Evolutionary conservation across 495 filamentous ascomycete species (phyloP), one percentile per base, ranked within the genome.

Genomic region (Zalerion maritima): DNA sequence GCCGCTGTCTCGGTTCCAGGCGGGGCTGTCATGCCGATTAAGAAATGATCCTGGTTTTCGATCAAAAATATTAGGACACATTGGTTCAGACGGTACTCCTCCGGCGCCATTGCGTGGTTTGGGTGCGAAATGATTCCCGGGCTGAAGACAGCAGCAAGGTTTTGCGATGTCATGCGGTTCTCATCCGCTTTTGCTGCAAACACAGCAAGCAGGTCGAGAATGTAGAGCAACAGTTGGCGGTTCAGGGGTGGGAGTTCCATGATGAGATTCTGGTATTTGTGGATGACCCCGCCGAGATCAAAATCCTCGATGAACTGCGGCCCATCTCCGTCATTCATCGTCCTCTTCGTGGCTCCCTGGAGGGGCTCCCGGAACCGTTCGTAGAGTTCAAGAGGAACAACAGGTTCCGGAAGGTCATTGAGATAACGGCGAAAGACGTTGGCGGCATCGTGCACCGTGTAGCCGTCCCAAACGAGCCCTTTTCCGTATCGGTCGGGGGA

Each of bases 51-150:
- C 47, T 94, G 86, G 42, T 99, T 93, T 48, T 94, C 84, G 37
- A 99, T 99, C 38, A 99, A 58, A 49, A 96, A 99, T 15, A 96
- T 92, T 45, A 99, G 69, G 21, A 99, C 89, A 45, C 91, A 84
- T 55, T 99, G 89, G 40, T 89, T 96, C 14, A 96, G 58, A 20
- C 82, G 78, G 46, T 99, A 99, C 40, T 94, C 86, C 12, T 76
- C 67, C 5, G 89, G 89, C 5, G 79, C 71, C 85, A 99, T 94
- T 40, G 94, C 85, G 50, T 99, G 89, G 18, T 69, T 61, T 3
- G 89, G 89, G 52, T 96, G 89, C 7, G 85, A 91, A 13, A 99
- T 67, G 55, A 99, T 75, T 25, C 89, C 89, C 3, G 89, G 89
- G 48, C 96, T 91, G 54, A 99, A 99, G 41, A 99, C 94, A 21